Conservation (phyloP, 75 land plant species). For the Pseudotsuga menziesii region DNA sequence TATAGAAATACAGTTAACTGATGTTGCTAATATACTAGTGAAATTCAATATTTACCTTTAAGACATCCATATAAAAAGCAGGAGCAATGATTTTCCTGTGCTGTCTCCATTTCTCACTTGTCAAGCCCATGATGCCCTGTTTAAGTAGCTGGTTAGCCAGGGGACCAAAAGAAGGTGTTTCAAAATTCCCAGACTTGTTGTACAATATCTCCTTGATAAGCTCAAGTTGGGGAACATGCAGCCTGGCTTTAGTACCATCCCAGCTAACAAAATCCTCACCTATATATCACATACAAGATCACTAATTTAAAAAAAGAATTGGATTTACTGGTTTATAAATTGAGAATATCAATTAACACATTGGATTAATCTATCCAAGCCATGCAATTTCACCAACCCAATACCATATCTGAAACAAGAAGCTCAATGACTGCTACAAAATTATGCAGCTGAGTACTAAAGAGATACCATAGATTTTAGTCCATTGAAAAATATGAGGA, state of each 20-base stretch:
- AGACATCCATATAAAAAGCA: constrained; percentile 32
- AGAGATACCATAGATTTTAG: constrained; percentile 20
- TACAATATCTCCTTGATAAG: constrained; percentile 29
- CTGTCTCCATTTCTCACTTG: constrained; percentile 47
- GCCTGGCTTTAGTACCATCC: constrained; percentile 32
- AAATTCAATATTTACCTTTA: constrained; percentile 49
- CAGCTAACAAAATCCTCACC: constrained; percentile 34
- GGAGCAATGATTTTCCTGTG: constrained; percentile 34
- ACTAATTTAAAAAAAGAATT: too few relatives aligned
- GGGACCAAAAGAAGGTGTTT: constrained; percentile 11
- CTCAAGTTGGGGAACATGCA: constrained; percentile 32
- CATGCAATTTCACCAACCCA: too few relatives aligned
- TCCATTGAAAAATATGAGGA: constrained; percentile 18
- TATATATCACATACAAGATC: constrained; percentile 3
- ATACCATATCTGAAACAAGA: too few relatives aligned
- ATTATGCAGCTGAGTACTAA: too few relatives aligned
- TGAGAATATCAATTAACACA: too few relatives aligned
- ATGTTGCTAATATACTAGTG: too few relatives aligned
- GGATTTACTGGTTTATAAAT: too few relatives aligned
- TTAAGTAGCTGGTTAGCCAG: neutral
- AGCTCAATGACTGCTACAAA: too few relatives aligned
- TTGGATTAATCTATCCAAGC: too few relatives aligned
- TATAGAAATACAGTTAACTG: too few relatives aligned
- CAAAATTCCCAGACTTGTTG: constrained; percentile 24
- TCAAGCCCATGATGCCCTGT: constrained; percentile 17